These are phyloP conservation scores for rapeseed (Brassica napus) DNA, from an alignment of 345 rosid species.

Conservation along the genomic window DNA sequence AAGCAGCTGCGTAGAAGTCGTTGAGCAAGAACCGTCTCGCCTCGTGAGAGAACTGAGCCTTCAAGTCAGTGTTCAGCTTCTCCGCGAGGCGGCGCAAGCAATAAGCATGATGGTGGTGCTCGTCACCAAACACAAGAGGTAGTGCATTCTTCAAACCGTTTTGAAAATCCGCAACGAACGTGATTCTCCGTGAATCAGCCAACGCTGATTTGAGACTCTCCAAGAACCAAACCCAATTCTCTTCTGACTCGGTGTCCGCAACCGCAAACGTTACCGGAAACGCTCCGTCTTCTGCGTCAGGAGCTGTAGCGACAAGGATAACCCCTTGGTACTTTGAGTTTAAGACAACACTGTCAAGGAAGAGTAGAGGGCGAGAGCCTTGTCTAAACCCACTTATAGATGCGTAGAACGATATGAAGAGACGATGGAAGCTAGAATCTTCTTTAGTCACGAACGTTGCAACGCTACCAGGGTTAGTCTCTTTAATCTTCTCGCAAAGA, in stretches of 20 bases:
- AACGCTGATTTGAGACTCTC: constrained; percentile 64
- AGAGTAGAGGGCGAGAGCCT: constrained; percentile 91
- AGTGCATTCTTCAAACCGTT: constrained; percentile 68
- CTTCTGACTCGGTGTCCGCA: constrained; percentile 75
- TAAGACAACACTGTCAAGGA: constrained; percentile 63
- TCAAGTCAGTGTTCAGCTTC: constrained; percentile 66
- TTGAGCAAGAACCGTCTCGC: constrained; percentile 76
- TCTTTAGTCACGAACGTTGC: constrained; percentile 76
- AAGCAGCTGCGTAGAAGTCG: constrained; percentile 80
- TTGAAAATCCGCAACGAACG: constrained; percentile 79
- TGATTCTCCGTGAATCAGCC: constrained; percentile 52
- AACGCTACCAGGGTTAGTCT: constrained; percentile 91
- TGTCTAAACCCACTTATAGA: constrained; percentile 74
- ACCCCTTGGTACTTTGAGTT: constrained; percentile 82
- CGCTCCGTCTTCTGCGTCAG: constrained; percentile 80
- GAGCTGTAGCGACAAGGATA: constrained; percentile 66
- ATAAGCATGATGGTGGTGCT: constrained; percentile 61
- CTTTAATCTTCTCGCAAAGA: constrained; percentile 83
- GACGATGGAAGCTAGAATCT: constrained; percentile 81
- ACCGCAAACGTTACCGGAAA: constrained; percentile 82
- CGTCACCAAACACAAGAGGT: constrained; percentile 59
- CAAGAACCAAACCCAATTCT: constrained; percentile 85
- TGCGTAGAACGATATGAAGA: constrained; percentile 82
- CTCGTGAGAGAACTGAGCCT: constrained; percentile 88
- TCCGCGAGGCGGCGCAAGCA: constrained; percentile 80